Evolutionary conservation across 805 yeast species (phyloP).

Genomic region (Limtongozyma cylindracea): DNA sequence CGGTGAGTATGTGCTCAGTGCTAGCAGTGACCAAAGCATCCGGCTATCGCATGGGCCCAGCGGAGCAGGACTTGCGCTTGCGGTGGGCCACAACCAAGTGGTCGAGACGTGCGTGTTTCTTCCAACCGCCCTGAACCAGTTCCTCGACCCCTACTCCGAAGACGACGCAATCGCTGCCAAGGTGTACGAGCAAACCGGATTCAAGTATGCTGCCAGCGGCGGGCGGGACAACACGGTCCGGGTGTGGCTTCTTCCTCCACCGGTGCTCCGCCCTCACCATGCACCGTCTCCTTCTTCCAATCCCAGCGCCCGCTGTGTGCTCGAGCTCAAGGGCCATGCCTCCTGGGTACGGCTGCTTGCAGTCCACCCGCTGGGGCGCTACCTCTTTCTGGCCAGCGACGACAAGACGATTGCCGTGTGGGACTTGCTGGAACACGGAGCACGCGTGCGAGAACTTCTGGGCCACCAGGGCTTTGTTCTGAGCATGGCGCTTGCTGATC

Average conservation of each 20-base stretch:
- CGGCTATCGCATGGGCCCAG: slow-evolving; percentile 39
- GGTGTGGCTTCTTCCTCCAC: slow-evolving; percentile 59
- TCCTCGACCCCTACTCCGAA: slow-evolving; percentile 14
- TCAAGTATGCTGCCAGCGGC: slow-evolving; percentile 51
- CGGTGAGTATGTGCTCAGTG: slow-evolving; percentile 26
- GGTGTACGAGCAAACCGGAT: slow-evolving; percentile 13
- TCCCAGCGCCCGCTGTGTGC: slow-evolving; percentile 12
- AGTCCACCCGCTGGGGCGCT: slow-evolving; percentile 56
- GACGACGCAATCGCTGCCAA: slow-evolving; percentile 5
- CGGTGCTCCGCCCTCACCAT: slow-evolving; percentile 25
- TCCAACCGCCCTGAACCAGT: slow-evolving; percentile 21
- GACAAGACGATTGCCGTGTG: slow-evolving; percentile 56
- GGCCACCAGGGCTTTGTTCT: slow-evolving; percentile 63
- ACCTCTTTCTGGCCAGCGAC: slow-evolving; percentile 49
- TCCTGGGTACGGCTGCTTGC: slow-evolving; percentile 63
- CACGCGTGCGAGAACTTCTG: slow-evolving; percentile 13
- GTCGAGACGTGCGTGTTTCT: slow-evolving; percentile 49
- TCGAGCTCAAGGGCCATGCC: slow-evolving; percentile 45
- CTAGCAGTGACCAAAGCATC: slow-evolving; percentile 58
- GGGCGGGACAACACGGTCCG: slow-evolving; percentile 56
- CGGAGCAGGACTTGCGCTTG: slow-evolving; percentile 40
- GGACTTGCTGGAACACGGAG: slow-evolving; percentile 31
- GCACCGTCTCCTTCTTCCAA: no score
- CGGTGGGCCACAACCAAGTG: slow-evolving; percentile 66
- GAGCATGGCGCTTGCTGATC: slow-evolving; percentile 2